Base-by-base conservation (phyloP, 345 rosid genomes). In the Eucalyptus marginata region DNA sequence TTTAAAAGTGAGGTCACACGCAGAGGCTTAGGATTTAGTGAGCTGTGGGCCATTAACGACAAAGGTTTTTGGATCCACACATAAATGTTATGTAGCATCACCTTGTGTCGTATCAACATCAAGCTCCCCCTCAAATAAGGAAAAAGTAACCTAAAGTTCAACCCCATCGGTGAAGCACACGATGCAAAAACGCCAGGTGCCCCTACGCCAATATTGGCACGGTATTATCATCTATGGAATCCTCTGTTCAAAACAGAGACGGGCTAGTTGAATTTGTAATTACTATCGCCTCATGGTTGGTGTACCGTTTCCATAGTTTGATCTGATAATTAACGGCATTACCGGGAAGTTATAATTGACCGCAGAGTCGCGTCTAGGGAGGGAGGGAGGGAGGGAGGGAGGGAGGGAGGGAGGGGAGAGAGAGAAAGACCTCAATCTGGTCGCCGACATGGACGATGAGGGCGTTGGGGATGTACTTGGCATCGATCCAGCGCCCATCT, bases 401-500 rank as follows among this genome's bases (percentile, higher is more conserved):
- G 1, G 58, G 29, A 4, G 3, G 62, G 62, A 56, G 40, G 29
- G 47, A 18, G 12, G 56, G n/a, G 49, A 3, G 12, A 40, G 64
- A 7, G 22, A 11, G 24, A 88, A 49, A 24, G n/a, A 96, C 99
- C 99, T 95, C 92, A 14, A 96, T 88, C 89, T 98, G 99, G 87
- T 98, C 99, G 13, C 99, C 99, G 31, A 98, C 88, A 85, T 97
- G 98, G 59, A 98, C 51, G 90, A 97, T 93, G 83, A 98, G 93
- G 71, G 98, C 98, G 44, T 92, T 91, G 36, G 98, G 96, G 92
- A 95, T 95, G 92, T 94, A 94, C 89, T 91, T 92, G 49, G 94
- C 97, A 43, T 96, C 94, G 62, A 94, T 89, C 99, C 99, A 98
- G 18, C 49, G 92, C 31, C 90, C 95, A 62, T 96, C 98, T 88